Conservation (phyloP, 2,329 filamentous ascomycete species). For the Sclerotinia sclerotiorum region DNA sequence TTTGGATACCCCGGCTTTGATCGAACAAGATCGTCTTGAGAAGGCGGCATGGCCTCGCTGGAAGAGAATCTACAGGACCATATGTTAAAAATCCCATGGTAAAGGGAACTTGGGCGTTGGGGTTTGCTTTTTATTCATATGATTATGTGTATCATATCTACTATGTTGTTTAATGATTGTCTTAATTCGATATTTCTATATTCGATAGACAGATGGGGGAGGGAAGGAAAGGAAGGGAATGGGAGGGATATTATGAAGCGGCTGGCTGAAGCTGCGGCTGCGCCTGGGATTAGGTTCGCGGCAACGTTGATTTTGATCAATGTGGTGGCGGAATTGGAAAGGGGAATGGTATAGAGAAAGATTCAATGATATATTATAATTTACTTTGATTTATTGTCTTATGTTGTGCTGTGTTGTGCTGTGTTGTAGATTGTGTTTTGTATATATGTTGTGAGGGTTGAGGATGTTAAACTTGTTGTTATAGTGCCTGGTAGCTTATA, state of each 20-base stretch:
- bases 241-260: background rate
- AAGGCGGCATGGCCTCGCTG: constrained; percentile 30
- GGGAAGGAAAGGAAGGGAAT: background rate
- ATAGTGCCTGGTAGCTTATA: too few species aligned
- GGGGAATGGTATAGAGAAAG: too few species aligned
- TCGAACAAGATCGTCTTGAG: constrained; percentile 33
- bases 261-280: too few species aligned
- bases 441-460: too few species aligned
- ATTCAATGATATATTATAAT: too few species aligned
- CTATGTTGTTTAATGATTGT: constrained; percentile 6
- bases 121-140: background rate
- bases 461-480: too few species aligned
- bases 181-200: background rate
- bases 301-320: too few species aligned
- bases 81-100: constrained; percentile 12
- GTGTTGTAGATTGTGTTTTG: too few species aligned
- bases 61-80: constrained; percentile 30
- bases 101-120: background rate
- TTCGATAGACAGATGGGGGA: background rate
- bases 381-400: too few species aligned
- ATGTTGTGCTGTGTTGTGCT: too few species aligned
- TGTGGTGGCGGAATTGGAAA: too few species aligned
- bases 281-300: too few species aligned
- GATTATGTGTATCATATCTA: constrained; percentile 3
- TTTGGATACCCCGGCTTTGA: constrained; percentile 32